Evolutionary conservation across 495 filamentous ascomycete genomes (phyloP).

Genomic region (Hypoxylon intermedium): DNA sequence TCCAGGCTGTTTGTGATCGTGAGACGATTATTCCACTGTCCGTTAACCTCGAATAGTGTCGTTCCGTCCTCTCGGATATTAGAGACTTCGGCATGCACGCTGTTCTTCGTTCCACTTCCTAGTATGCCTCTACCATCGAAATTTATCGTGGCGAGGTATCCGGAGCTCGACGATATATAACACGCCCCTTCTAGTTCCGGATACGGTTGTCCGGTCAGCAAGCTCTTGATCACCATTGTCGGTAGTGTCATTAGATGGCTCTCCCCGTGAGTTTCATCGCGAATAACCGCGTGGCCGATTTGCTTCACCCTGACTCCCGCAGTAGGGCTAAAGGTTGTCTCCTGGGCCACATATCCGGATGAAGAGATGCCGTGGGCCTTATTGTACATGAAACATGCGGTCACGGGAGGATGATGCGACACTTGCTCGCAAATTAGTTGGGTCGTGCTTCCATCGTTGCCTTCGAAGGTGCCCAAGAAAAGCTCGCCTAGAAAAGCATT

Average conservation of each 20-base stretch:
- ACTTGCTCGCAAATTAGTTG: constrained; percentile 62
- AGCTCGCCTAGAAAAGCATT: constrained; percentile 54
- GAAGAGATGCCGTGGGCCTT: constrained; percentile 75
- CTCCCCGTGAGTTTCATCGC: constrained; percentile 57
- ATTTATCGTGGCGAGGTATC: not conserved
- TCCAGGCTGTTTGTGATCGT: constrained; percentile 43
- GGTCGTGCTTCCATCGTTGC: constrained; percentile 74
- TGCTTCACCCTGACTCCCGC: constrained; percentile 81
- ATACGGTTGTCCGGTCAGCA: constrained; percentile 52
- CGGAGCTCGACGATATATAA: constrained; percentile 40
- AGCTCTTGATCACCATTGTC: constrained; percentile 52
- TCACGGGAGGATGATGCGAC: constrained; percentile 87
- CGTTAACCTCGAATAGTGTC: constrained; percentile 44
- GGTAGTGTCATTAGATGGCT: constrained; percentile 58
- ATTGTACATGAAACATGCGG: constrained; percentile 82
- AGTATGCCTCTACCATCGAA: not conserved
- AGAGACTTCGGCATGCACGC: constrained; percentile 19
- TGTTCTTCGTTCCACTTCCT: constrained; percentile 8
- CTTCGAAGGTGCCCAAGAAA: constrained; percentile 70
- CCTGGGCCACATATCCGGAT: constrained; percentile 86
- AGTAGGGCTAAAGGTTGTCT: constrained; percentile 72
- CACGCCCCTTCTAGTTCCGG: constrained; percentile 51
- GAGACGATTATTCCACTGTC: constrained; percentile 53
- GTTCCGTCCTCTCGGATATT: not conserved
- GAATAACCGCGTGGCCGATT: constrained; percentile 73